Evolutionary conservation across 495 filamentous ascomycete species (phyloP).

Genomic region (Penicillium desertorum): DNA sequence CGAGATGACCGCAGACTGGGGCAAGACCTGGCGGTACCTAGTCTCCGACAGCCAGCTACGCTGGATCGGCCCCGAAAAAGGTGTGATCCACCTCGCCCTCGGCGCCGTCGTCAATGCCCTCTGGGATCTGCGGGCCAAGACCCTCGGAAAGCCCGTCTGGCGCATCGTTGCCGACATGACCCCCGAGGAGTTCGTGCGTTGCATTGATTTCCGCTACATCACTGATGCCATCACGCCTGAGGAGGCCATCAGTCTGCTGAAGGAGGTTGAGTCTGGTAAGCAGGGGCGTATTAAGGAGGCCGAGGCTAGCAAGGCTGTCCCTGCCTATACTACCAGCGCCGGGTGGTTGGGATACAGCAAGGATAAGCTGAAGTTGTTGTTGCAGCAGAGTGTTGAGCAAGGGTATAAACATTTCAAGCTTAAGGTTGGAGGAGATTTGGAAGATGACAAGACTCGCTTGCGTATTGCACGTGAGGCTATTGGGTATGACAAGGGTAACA

Average conservation of each 20-base stretch:
- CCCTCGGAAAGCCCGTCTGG: slow-evolving; percentile 85
- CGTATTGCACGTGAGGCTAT: slow-evolving; percentile 77
- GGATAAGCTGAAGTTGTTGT: slow-evolving; percentile 72
- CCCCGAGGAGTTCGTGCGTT: slow-evolving; percentile 79
- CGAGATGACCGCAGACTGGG: slow-evolving; percentile 77
- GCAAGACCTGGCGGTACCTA: slow-evolving; percentile 85
- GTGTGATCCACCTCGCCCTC: slow-evolving; percentile 88
- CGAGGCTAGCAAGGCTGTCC: slow-evolving; percentile 67
- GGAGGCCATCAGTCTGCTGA: slow-evolving; percentile 73
- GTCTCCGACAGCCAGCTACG: slow-evolving; percentile 87
- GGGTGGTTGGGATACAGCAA: slow-evolving; percentile 94
- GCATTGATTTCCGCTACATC: slow-evolving; percentile 93
- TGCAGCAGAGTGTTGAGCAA: slow-evolving; percentile 67
- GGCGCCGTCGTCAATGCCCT: slow-evolving; percentile 89
- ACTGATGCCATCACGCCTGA: slow-evolving; percentile 88
- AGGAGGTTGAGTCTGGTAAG: slow-evolving; percentile 62
- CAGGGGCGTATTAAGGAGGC: slow-evolving; percentile 67
- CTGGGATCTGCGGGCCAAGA: slow-evolving; percentile 95
- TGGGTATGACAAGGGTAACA: slow-evolving; percentile 81
- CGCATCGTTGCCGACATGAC: slow-evolving; percentile 84
- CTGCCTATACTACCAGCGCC: slow-evolving; percentile 87
- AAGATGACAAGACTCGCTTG: slow-evolving; percentile 67
- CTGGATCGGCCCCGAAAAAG: slow-evolving; percentile 96
- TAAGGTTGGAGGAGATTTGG: slow-evolving; percentile 76
- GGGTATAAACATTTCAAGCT: slow-evolving; percentile 91